Evolutionary conservation across 2,329 filamentous ascomycete genomes (phyloP), one percentile per base, ranked within the genome.

Genomic region (Aspergillus piperis): DNA sequence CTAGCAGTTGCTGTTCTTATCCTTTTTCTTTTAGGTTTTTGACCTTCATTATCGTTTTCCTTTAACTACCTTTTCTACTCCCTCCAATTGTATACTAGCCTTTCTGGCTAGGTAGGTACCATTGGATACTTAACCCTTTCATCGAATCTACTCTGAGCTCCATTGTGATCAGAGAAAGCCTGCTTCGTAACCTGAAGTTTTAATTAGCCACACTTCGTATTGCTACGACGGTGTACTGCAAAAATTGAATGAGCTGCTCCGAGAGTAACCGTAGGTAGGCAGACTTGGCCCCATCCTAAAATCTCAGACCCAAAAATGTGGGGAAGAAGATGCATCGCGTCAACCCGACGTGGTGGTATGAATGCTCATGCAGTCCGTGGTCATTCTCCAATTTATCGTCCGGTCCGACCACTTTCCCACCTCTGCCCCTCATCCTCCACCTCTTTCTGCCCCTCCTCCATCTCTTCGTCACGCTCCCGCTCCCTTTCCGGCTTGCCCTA

Each of bases 301-400:
- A 54, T 19, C 36, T 4, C 17, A 19, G 60, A 50, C 53, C 30
- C 8, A 32, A 32, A 62, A 58, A 76, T 76, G 74, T 75, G 74
- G 74, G 70, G 73, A 64, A 74, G 69, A 71, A 68, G 69, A 57
- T 71, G 68, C 64, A 68, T 73, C 65, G 63, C 64, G 64, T 68
- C 69, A 61, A 62, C 66, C 60, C 71, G 64, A 64, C 62, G 66
- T 61, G 66, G 66, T 67, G 67, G 69, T 56, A 66, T 71, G 58
- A 68, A 61, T 60, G 53, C 65, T 66, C 63, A 65, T 64, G 58
- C 63, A 62, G 55, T 67, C 62, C 66, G 70, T 41, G 58, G 60
- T 66, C 67, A 66, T 64, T 56, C 51, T 62, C 62, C 62, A 65
- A 50, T 65, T 62, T 57, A 67, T 70, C 66, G 66, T 65, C 66